A percentile compares a stretch with the other conserved stretches of the same genome.
Conservation (phyloP, 768 basidiomycete species). For the Termitomyces sp. region DNA sequence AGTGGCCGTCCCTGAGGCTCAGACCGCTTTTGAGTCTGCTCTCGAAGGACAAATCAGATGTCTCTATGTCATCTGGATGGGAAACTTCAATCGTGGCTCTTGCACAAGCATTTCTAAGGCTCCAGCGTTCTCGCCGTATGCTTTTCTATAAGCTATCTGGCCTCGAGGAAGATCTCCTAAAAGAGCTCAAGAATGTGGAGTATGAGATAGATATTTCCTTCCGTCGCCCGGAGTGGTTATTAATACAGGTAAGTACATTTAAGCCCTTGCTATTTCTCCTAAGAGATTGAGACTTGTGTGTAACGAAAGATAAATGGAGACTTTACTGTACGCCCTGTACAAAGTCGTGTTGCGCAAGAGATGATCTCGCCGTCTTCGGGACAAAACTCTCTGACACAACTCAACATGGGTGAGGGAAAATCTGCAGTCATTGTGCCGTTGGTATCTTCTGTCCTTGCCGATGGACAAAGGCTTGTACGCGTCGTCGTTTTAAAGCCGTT, state of each 20-base stretch:
- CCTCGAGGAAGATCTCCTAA: constrained; percentile 23
- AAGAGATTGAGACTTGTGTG: neutral
- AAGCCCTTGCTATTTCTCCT: neutral
- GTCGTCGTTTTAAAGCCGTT: constrained; percentile 45
- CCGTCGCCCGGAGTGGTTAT: neutral
- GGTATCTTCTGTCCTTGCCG: constrained; percentile 29
- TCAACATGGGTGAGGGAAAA: constrained; percentile 60
- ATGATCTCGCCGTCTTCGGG: constrained; percentile 37
- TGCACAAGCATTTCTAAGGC: neutral
- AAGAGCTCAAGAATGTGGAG: neutral
- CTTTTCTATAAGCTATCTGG: neutral
- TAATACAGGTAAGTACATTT: neutral
- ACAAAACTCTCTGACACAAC: constrained; percentile 37
- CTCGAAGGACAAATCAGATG: neutral
- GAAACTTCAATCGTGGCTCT: neutral
- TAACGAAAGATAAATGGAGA: neutral
- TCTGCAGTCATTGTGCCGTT: constrained; percentile 47
- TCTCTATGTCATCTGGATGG: neutral
- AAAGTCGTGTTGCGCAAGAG: constrained; percentile 33
- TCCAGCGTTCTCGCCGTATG: neutral
- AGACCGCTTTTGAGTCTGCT: neutral
- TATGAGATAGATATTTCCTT: neutral
- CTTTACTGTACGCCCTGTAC: constrained; percentile 36
- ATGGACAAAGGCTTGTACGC: constrained; percentile 38
- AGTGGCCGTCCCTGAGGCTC: neutral